phyloP scores from a whole-genome alignment of 805 yeast genomes.

The Schwanniomyces polymorphus region DNA sequence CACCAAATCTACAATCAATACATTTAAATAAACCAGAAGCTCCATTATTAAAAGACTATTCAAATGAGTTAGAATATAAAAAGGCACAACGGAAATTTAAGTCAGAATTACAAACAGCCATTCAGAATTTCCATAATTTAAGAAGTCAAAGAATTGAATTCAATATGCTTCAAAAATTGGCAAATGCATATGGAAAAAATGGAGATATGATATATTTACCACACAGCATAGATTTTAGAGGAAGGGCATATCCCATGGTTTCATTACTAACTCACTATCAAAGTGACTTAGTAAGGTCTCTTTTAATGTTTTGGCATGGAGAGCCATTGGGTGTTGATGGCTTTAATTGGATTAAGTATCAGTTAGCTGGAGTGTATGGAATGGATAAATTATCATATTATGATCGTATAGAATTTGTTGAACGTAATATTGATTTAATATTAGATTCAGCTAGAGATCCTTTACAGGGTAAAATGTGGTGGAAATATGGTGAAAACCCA shows the following conservation, averaged over 20 bases:
- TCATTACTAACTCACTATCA: conserved; percentile 34
- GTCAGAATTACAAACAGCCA: background rate
- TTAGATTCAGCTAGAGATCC: conserved; percentile 29
- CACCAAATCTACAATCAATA: conserved; percentile 13
- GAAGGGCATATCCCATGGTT: conserved; percentile 40
- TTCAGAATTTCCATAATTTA: conserved; percentile 11
- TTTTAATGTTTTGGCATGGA: conserved; percentile 39
- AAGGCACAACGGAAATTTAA: conserved; percentile 1
- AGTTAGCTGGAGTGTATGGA: conserved; percentile 35
- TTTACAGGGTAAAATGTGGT: conserved; percentile 26
- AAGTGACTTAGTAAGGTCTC: conserved; percentile 32
- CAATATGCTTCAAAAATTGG: conserved; percentile 17
- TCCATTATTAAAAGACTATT: background rate
- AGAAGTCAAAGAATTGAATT: conserved; percentile 18
- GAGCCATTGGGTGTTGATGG: conserved; percentile 36
- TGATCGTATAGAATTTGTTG: conserved; percentile 26
- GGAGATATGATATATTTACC: conserved; percentile 40
- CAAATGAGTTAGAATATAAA: background rate
- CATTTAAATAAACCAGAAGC: background rate
- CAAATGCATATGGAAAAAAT: conserved; percentile 23
- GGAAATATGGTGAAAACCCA: conserved; percentile 38
- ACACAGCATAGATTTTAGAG: conserved; percentile 40
- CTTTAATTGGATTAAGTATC: conserved; percentile 38
- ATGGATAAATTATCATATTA: conserved; percentile 23
- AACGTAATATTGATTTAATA: conserved; percentile 18